Percentiles rank a stretch among this genome's conserved stretches.
phyloP scores from a whole-genome alignment of 1,139 yeast species.

The Kluyveromyces sp. region DNA sequence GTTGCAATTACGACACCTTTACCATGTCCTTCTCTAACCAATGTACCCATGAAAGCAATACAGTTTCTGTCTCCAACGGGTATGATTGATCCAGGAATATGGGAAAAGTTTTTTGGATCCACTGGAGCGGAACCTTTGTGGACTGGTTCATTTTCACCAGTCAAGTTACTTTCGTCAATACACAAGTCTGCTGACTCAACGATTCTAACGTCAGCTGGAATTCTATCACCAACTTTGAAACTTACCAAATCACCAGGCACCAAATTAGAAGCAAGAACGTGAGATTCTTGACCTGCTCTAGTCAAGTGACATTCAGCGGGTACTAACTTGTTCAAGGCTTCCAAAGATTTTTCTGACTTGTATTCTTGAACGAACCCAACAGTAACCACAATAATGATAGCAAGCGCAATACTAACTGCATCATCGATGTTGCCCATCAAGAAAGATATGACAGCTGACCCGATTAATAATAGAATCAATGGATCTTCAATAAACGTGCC shows the following conservation, averaged over 20 bases:
- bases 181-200: slow-evolving; percentile 68
- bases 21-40: slow-evolving; percentile 92
- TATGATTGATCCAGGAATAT: slow-evolving; percentile 31
- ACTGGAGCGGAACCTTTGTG: slow-evolving; percentile 45
- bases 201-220: slow-evolving; percentile 88
- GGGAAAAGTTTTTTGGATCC: slow-evolving; percentile 20
- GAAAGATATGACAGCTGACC: slow-evolving; percentile 77
- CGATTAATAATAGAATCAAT: slow-evolving; percentile 73
- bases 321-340: slow-evolving; percentile 82
- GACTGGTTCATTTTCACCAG: slow-evolving; percentile 90
- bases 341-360: slow-evolving; percentile 85
- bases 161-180: slow-evolving; percentile 85
- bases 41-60: slow-evolving; percentile 92
- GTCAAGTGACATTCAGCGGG: slow-evolving; percentile 91
- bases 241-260: slow-evolving; percentile 94
- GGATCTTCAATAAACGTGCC: slow-evolving; percentile 85
- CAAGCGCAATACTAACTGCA: slow-evolving; percentile 80
- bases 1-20: slow-evolving; percentile 89
- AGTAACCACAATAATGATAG: slow-evolving; percentile 81
- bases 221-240: slow-evolving; percentile 84
- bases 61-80: slow-evolving; percentile 61
- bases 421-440: slow-evolving; percentile 92
- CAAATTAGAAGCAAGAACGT: slow-evolving; percentile 74
- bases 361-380: slow-evolving; percentile 97
- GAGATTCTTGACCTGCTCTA: slow-evolving; percentile 64